Conservation (phyloP, 768 basidiomycete species). For the Hygrophorus pudorinus region DNA sequence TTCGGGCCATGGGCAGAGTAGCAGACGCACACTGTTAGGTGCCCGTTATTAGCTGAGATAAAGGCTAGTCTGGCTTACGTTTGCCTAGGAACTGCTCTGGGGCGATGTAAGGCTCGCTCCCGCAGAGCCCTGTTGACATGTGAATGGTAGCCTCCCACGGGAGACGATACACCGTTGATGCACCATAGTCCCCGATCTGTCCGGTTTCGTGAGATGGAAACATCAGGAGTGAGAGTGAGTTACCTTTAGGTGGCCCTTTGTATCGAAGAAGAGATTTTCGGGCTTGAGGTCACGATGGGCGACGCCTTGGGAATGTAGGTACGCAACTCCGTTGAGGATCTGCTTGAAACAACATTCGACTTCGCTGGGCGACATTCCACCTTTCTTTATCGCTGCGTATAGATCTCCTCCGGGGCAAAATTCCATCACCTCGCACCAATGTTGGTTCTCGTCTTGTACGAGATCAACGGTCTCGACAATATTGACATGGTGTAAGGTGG, state of each 20-base stretch:
- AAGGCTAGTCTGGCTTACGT: slow-evolving; percentile 56
- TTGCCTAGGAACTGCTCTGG: slow-evolving; percentile 95
- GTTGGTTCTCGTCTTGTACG: slow-evolving; percentile 92
- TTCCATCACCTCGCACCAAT: slow-evolving; percentile 99
- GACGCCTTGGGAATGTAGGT: slow-evolving; percentile 93
- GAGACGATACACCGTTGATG: slow-evolving; percentile 96
- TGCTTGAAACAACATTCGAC: slow-evolving; percentile 99
- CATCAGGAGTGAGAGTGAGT: slow-evolving; percentile 13
- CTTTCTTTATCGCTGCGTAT: slow-evolving; percentile 98
- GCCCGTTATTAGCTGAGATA: slow-evolving; percentile 21
- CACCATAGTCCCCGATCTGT: slow-evolving; percentile 97
- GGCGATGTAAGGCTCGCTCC: slow-evolving; percentile 97
- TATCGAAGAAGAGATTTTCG: slow-evolving; percentile 94
- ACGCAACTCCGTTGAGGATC: slow-evolving; percentile 78
- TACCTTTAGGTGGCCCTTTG: slow-evolving; percentile 88
- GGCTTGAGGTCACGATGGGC: slow-evolving; percentile 98
- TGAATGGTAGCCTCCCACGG: slow-evolving; percentile 98
- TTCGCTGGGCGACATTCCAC: slow-evolving; percentile 80
- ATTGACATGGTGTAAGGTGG: slow-evolving; percentile 87
- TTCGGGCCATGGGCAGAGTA: slow-evolving; percentile 7
- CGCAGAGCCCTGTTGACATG: slow-evolving; percentile 94
- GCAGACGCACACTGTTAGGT: slow-evolving; percentile 23
- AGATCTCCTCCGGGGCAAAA: slow-evolving; percentile 98
- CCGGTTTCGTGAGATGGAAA: slow-evolving; percentile 1
- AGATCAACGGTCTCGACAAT: slow-evolving; percentile 98